Conservation (phyloP, 768 basidiomycete genomes). For the Agaricus subrufescens region DNA sequence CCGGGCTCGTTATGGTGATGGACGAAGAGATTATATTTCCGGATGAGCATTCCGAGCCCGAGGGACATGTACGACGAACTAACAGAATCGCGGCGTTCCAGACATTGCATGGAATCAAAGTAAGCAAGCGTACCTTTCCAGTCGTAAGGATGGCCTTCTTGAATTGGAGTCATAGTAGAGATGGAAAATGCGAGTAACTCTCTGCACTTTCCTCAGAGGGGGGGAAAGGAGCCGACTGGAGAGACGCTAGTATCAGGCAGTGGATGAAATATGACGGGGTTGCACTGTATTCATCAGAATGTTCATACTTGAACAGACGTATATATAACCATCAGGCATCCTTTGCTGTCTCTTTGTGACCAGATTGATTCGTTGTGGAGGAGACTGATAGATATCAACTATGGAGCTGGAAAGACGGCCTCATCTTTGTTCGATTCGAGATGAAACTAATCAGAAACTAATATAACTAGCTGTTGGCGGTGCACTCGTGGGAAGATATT, state of each 20-base stretch:
- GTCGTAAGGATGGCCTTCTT: too few relatives aligned
- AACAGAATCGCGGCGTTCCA: too few relatives aligned
- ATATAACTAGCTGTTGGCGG: too few relatives aligned
- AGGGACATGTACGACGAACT: too few relatives aligned
- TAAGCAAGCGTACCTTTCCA: too few relatives aligned
- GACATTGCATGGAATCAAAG: too few relatives aligned
- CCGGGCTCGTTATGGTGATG: too few relatives aligned
- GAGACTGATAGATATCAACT: not conserved
- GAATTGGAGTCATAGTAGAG: too few relatives aligned
- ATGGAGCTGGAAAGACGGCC: too few relatives aligned
- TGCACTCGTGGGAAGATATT: slow-evolving; percentile 21
- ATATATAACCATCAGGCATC: slow-evolving; percentile 6
- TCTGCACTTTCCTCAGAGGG: not conserved
- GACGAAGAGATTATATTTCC: too few relatives aligned
- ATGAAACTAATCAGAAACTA: not conserved
- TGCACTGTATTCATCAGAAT: slow-evolving; percentile 4
- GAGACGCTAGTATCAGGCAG: not conserved
- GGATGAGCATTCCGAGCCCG: too few relatives aligned
- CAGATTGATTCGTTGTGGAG: not conserved
- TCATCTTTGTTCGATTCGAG: not conserved
- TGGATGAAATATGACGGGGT: not conserved
- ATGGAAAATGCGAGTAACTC: too few relatives aligned
- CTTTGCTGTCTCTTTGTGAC: not conserved
- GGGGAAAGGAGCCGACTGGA: not conserved
- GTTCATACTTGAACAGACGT: not conserved